These are phyloP conservation scores for Dalbergia oliveri DNA, from an alignment of 306 rosid genomes.

Conservation along the genomic window DNA sequence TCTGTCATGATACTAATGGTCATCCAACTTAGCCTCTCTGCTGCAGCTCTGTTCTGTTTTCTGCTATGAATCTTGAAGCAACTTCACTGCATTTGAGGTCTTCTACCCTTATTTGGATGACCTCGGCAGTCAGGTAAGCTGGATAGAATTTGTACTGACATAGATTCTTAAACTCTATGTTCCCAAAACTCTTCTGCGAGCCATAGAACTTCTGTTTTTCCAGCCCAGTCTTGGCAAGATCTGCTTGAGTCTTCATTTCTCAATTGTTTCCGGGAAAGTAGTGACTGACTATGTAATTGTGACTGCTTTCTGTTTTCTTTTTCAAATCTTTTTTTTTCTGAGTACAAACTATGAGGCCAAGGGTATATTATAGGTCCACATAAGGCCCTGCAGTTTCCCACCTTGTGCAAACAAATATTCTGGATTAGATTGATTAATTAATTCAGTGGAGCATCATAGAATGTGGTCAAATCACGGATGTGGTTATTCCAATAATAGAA, in stretches of 20 bases:
- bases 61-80: conserved; percentile 44
- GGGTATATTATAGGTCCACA: conserved; percentile 36
- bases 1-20: neutral
- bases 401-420: conserved; percentile 34
- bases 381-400: conserved; percentile 8
- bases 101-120: conserved; percentile 47
- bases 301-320: neutral
- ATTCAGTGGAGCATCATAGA: neutral
- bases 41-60: conserved; percentile 27
- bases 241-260: conserved; percentile 37
- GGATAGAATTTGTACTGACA: conserved; percentile 56
- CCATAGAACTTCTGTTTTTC: conserved; percentile 22
- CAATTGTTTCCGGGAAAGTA: neutral
- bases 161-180: conserved; percentile 27
- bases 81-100: conserved; percentile 49
- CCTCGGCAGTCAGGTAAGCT: conserved; percentile 37
- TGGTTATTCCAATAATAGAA: conserved; percentile 18
- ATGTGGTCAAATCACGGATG: conserved; percentile 1
- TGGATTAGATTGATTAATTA: neutral
- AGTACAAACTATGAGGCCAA: neutral
- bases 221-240: conserved; percentile 11
- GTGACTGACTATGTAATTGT: neutral
- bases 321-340: neutral
- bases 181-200: conserved; percentile 16
- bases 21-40: conserved; percentile 46